Evolutionary conservation across 768 basidiomycete genomes (phyloP).

Genomic region (Boletellus emodensis): DNA sequence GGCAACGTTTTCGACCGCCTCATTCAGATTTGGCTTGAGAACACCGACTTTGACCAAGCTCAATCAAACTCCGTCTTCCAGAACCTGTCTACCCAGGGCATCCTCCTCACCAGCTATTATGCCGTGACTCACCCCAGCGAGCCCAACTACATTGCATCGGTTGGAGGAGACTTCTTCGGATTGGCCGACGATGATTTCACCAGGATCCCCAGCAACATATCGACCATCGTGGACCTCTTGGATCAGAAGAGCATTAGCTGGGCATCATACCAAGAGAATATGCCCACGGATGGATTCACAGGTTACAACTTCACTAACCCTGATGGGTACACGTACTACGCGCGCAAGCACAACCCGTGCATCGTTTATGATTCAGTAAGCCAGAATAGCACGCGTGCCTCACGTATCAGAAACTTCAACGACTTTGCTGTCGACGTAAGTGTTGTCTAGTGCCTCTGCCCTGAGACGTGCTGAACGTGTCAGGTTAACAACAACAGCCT

Average conservation of each 20-base stretch:
- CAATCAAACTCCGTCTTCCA: constrained; percentile 27
- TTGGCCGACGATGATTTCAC: constrained; percentile 37
- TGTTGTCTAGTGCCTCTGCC: neutral
- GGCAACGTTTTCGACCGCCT: constrained; percentile 47
- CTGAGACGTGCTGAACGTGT: neutral
- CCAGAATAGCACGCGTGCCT: constrained; percentile 36
- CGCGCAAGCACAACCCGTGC: constrained; percentile 54
- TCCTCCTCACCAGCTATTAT: constrained; percentile 45
- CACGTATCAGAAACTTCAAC: constrained; percentile 56
- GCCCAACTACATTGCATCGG: constrained; percentile 51
- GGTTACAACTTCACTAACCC: constrained; percentile 35
- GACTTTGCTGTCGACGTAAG: constrained; percentile 53
- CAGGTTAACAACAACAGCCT: constrained; percentile 38
- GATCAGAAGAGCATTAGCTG: constrained; percentile 56
- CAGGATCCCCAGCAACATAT: constrained; percentile 42
- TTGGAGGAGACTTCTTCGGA: constrained; percentile 54
- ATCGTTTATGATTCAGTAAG: constrained; percentile 51
- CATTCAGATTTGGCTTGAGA: constrained; percentile 60
- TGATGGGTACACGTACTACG: constrained; percentile 46
- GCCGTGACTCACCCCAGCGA: constrained; percentile 56
- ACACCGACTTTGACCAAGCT: constrained; percentile 47
- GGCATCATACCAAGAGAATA: constrained; percentile 58
- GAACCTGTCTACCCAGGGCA: constrained; percentile 46
- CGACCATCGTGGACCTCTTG: constrained; percentile 57
- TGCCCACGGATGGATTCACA: constrained; percentile 47